A percentile compares a stretch with the other conserved stretches of the same genome.
phyloP scores from a whole-genome alignment of 208 protist genomes.

The Acanthamoeba sp. region DNA sequence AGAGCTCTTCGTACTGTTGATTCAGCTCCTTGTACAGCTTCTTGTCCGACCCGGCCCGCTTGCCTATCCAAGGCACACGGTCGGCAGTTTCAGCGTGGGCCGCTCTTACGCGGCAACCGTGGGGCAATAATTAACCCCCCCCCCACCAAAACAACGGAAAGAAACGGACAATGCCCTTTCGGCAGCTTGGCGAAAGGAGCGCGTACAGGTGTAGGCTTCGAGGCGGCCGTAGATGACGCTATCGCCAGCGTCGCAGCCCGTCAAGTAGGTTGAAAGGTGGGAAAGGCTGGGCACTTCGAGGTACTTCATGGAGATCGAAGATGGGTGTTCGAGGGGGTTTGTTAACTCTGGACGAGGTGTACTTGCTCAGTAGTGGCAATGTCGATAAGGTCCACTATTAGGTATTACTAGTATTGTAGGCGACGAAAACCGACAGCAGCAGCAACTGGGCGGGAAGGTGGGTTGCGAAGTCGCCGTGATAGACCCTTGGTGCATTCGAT shows the following conservation, averaged over 20 bases:
- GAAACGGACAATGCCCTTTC: too few species aligned
- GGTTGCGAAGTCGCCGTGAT: too few species aligned
- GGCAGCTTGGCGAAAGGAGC: background rate
- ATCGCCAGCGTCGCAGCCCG: slow-evolving; percentile 46
- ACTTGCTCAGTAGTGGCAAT: too few species aligned
- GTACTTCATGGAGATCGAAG: slow-evolving; percentile 33
- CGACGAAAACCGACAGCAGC: too few species aligned
- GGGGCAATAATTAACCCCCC: background rate
- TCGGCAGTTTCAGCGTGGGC: background rate
- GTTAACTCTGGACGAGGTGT: too few species aligned
- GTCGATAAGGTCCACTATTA: too few species aligned
- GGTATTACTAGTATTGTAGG: too few species aligned
- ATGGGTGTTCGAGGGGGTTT: too few species aligned
- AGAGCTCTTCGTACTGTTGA: slow-evolving; percentile 67
- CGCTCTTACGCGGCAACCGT: background rate
- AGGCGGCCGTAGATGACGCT: slow-evolving; percentile 47
- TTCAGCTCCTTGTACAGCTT: slow-evolving; percentile 69
- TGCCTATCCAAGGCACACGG: background rate
- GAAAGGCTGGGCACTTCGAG: slow-evolving; percentile 39
- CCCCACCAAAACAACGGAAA: too few species aligned
- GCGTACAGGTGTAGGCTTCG: slow-evolving; percentile 50
- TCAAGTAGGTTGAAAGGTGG: slow-evolving; percentile 33
- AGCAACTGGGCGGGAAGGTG: too few species aligned
- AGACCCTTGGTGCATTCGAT: too few species aligned
- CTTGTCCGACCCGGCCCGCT: slow-evolving; percentile 58